These are phyloP conservation scores for Mortierella sp. DNA, from an alignment of 371 early-diverging fungal genomes.

Conservation along the genomic window DNA sequence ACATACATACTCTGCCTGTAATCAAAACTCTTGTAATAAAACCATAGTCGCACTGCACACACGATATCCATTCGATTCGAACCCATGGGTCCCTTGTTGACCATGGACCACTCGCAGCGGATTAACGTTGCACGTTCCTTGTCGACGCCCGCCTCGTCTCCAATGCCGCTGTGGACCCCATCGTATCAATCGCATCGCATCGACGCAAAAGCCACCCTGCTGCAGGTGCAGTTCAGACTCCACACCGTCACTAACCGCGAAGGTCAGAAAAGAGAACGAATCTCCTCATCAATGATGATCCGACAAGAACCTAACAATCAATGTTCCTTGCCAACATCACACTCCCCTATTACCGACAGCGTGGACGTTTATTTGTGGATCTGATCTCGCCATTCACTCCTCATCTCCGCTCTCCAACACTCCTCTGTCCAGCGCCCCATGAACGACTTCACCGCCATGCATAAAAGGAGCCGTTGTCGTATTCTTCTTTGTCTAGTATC, in stretches of 20 bases:
- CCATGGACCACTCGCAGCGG: background rate
- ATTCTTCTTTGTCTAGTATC: background rate
- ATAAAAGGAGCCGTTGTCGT: background rate
- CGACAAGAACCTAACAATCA: background rate
- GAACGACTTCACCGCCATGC: background rate
- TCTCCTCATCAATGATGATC: slow-evolving; percentile 11
- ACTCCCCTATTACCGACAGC: background rate
- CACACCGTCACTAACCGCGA: too few species aligned
- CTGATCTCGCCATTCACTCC: background rate
- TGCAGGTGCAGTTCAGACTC: background rate
- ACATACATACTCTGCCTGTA: background rate
- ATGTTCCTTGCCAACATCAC: background rate
- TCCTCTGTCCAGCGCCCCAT: background rate
- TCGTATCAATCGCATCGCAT: too few species aligned
- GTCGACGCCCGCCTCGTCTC: background rate
- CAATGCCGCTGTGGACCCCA: too few species aligned
- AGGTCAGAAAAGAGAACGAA: background rate
- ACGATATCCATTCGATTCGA: too few species aligned
- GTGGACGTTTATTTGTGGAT: background rate
- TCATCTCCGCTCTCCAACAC: background rate
- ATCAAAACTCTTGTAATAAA: background rate
- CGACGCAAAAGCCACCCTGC: background rate
- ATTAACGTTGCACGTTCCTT: background rate
- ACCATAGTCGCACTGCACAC: too few species aligned
- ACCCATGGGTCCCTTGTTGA: background rate